Evolutionary conservation across 768 basidiomycete species (phyloP), one percentile per base, ranked within the genome.

Genomic region (Agrocybe pediades): DNA sequence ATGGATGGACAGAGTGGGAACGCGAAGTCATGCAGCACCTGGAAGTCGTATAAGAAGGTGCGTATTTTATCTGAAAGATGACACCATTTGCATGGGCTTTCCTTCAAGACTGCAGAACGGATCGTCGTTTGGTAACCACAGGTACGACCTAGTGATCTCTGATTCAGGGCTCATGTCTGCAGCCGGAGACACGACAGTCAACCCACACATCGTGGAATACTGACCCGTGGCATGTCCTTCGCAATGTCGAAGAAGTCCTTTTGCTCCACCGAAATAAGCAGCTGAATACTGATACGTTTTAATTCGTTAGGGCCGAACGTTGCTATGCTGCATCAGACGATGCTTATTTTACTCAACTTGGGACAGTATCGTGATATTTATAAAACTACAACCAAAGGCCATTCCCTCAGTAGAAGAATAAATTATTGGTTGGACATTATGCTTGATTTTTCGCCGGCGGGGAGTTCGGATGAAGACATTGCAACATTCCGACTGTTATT

Each of bases 1-100:
- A 87, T 25, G 91, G 88, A 0, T 85, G 83, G 81, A 72, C 63
- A 36, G 76, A 81, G 49, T 98, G 96, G 96, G 96, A 98, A 70
- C 74, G 82, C 53, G 85, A 85, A 63, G 79, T 98, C 43, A 72
- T 95, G 42, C 80, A 83, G 55, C 78, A 78, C 50, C 69, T 92
- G 41, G 85, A 86, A 61, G 67, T 86, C 40, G 76, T 90, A 16
- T 79, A 78, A 58, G 54, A 30, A 24, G 48, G 50, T 48, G 27
- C 11, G 48, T 39, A 17, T 41, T 17, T 36, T 30, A 33, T 39
- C 27, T 15, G 23, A 20, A 29, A 30, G 42, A 33, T 17, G 9
- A 42, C 24, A n/a, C 39, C 45, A 15, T n/a, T 36, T 36, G 33
- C 11, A 36, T 5, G 11, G 33, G 13, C 13, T 36, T 15, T 36